Percentiles rank a stretch among this genome's conserved stretches.
These are phyloP conservation scores for Corymbia calophylla DNA, from an alignment of 441 rosid species.

Conservation along the genomic window DNA sequence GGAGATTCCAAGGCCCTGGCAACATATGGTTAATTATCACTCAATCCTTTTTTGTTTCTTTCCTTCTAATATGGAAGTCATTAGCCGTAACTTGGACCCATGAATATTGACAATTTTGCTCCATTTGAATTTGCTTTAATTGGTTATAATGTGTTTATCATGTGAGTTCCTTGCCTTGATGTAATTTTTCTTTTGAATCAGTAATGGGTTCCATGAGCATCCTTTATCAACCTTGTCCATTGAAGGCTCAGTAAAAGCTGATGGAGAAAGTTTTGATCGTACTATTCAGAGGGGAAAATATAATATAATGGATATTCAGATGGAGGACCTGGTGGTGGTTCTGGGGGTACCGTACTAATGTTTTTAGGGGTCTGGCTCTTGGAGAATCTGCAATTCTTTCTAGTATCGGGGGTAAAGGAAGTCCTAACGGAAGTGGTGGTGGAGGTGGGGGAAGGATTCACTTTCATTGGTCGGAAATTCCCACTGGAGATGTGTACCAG, in stretches of 20 bases:
- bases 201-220: constrained; percentile 99
- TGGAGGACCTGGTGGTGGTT: constrained; percentile 90
- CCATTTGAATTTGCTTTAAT: neutral
- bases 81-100: neutral
- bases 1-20: neutral
- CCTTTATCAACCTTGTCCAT: constrained; percentile 79
- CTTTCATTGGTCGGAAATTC: constrained; percentile 97
- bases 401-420: constrained; percentile 86
- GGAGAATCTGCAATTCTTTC: constrained; percentile 74
- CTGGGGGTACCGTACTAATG: constrained; percentile 92
- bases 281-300: constrained; percentile 13
- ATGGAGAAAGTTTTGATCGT: constrained; percentile 69
- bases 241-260: constrained; percentile 75
- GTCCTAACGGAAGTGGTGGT: constrained; percentile 84
- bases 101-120: neutral
- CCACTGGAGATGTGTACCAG: constrained; percentile 98
- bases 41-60: neutral
- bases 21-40: neutral
- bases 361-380: constrained; percentile 59
- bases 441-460: constrained; percentile 99
- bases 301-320: constrained; percentile 16
- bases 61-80: neutral
- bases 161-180: neutral
- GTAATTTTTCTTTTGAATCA: constrained; percentile 25
- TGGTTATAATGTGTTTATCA: neutral